Base-by-base conservation (phyloP, 1,139 yeast species). In the Saccharomyces hybrid region DNA sequence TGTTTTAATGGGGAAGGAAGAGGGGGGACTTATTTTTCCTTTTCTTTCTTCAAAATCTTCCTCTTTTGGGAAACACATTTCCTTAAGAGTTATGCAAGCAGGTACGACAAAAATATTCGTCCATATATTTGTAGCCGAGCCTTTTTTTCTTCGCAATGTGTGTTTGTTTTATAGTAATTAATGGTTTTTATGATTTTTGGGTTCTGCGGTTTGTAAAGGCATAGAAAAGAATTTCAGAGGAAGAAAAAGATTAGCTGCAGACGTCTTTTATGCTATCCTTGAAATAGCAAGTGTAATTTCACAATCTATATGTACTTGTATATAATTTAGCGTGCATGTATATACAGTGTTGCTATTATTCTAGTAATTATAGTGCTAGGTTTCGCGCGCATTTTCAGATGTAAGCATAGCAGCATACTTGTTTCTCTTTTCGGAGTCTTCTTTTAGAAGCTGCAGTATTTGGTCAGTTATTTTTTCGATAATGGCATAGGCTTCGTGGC, bases 391-490 rank as follows among this genome's bases (percentile, higher is more conserved):
- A 54, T 69, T 69, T 56, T 69, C 72, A 13, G 72, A 60, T 55
- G 71, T 69, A 47, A 69, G 51, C 16, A 69, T 47, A 9, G 58
- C 61, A 5, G 68, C 62, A 54, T 57, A 66, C 42, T 68, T 67
- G 49, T 73, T 69, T 60, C 76, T 70, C 46, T 57, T 54, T 16
- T 64, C 64, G 27, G 78, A 82, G 63, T 88, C 91, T 47, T 75
- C 74, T 60, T 82, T 79, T 54, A 89, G 71, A 50, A 78, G 74
- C 4, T 68, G 64, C 55, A 82, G 79, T 52, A 93, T 86, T 63
- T 80, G 74, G 31, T 82, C 81, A 0, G 97, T 88, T 58, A 88
- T 70, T 23, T 71, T 68, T 54, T 80, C 83, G 6, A 89, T 95
- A 48, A 83, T 78, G 9, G 71, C 70, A 65, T 80, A 82, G 1